phyloP scores from a whole-genome alignment of 345 rosid species.

The Clarkia xantiana region DNA sequence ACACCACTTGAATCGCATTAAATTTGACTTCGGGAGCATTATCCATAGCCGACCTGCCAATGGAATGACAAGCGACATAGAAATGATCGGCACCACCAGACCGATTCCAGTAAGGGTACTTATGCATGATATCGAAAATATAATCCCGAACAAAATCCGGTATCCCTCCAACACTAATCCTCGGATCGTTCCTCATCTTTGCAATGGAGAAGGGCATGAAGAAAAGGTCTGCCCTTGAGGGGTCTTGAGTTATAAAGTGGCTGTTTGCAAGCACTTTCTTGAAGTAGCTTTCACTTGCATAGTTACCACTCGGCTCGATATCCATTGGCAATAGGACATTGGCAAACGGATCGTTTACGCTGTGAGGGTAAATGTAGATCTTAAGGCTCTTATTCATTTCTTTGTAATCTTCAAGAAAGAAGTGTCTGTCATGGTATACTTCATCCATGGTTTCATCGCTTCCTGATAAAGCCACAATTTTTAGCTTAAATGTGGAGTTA shows the following conservation, averaged over 20 bases:
- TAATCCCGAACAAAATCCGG: slow-evolving; percentile 29
- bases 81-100: slow-evolving; percentile 54
- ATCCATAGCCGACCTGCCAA: slow-evolving; percentile 38
- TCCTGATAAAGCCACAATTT: slow-evolving; percentile 32
- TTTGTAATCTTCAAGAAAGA: slow-evolving; percentile 34
- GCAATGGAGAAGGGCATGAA: slow-evolving; percentile 49
- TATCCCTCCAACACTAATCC: slow-evolving; percentile 23
- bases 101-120: slow-evolving; percentile 51
- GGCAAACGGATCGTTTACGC: slow-evolving; percentile 25
- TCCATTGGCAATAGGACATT: slow-evolving; percentile 31
- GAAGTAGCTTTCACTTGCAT: slow-evolving; percentile 49
- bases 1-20: slow-evolving; percentile 47
- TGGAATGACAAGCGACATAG: slow-evolving; percentile 48
- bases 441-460: slow-evolving; percentile 17
- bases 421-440: slow-evolving; percentile 31
- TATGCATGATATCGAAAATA: slow-evolving; percentile 25
- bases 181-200: slow-evolving; percentile 37
- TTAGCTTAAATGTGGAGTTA: slow-evolving; percentile 10
- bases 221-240: slow-evolving; percentile 34
- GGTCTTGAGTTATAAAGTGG: slow-evolving; percentile 36
- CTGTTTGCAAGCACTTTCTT: slow-evolving; percentile 36
- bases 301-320: slow-evolving; percentile 35
- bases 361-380: slow-evolving; percentile 48
- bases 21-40: slow-evolving; percentile 23
- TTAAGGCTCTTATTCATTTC: slow-evolving; percentile 44